Conservation (phyloP, 768 basidiomycete species). For the Stropharia rugosoannulata region DNA sequence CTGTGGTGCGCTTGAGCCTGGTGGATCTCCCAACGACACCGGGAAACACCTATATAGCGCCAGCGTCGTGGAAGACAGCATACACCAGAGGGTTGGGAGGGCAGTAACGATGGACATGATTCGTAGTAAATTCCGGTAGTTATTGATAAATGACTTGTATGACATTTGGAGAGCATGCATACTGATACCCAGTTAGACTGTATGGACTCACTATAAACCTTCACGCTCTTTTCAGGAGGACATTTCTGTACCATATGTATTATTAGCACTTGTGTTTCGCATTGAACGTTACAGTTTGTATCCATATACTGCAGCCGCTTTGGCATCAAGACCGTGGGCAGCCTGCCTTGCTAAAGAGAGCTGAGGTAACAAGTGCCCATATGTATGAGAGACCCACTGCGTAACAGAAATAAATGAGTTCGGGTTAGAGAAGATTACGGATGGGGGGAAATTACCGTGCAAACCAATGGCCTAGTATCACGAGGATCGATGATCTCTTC, state of each 20-base stretch:
- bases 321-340: slow-evolving; percentile 28
- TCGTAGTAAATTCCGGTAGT: neutral
- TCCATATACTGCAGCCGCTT: slow-evolving; percentile 28
- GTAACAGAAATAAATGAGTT: neutral
- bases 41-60: slow-evolving; percentile 14
- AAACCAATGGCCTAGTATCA: slow-evolving; percentile 34
- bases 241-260: too few species aligned
- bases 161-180: neutral
- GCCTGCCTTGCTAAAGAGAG: slow-evolving; percentile 25
- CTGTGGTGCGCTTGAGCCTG: neutral
- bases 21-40: slow-evolving; percentile 13
- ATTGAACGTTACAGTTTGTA: slow-evolving; percentile 20
- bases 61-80: slow-evolving; percentile 18
- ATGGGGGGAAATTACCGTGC: slow-evolving; percentile 28
- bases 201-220: too few species aligned
- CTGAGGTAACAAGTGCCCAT: slow-evolving; percentile 33
- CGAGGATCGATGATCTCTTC: slow-evolving; percentile 42
- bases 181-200: too few species aligned
- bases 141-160: neutral
- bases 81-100: slow-evolving; percentile 6
- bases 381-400: slow-evolving; percentile 35
- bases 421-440: neutral
- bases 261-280: too few species aligned
- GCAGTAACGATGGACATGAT: neutral
- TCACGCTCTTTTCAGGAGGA: too few species aligned